Evolutionary conservation across 768 basidiomycete genomes (phyloP), one percentile per base, ranked within the genome.

Genomic region (Boletus rex-veris): DNA sequence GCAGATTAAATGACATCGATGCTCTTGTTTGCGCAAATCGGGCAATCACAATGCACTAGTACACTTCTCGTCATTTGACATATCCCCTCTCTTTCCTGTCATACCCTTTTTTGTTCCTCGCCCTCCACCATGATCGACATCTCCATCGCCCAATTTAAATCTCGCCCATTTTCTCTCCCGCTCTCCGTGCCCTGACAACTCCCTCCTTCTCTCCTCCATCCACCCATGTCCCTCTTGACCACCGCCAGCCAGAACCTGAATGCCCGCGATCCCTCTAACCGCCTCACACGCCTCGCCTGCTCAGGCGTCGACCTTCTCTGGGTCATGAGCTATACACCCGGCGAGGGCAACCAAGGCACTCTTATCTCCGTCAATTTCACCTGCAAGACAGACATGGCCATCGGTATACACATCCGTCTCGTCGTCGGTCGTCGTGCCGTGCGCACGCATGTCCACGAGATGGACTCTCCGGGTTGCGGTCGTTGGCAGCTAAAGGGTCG

Each of bases 391-490:
- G 64, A 65, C 12, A 48, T 62, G 0, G 59, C 58, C 4, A 1
- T 61, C 3, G 69, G 59, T 2, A 77, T 88, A 36, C 83, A 78
- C 54, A 80, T 92, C 21, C 83, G 91, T 48, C 81, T 93, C 58
- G 82, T 92, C 60, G 76, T 93, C 58, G 90, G 86, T 30, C 69
- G 75, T 54, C 83, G 80, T 57, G 81, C 89, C 3, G 77, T 92
- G 24, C 75, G 75, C 33, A 92, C 91, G 0, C 78, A 78, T 12
- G 86, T 92, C 28, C 75, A 75, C 41, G 77, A 81, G 60, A 63
- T 85, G 0, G 73, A 74, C n/a, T 64, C 73, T 12, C 64, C 74
- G 1, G 70, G 74, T 8, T 76, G 76, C 51, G 81, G 80, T 31
- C 72, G 77, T 43, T 88, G 83, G 85, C 82, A 85, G 64, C 80